Evolutionary conservation across 2,329 filamentous ascomycete genomes (phyloP).

Genomic region (Fusarium ambrosium): DNA sequence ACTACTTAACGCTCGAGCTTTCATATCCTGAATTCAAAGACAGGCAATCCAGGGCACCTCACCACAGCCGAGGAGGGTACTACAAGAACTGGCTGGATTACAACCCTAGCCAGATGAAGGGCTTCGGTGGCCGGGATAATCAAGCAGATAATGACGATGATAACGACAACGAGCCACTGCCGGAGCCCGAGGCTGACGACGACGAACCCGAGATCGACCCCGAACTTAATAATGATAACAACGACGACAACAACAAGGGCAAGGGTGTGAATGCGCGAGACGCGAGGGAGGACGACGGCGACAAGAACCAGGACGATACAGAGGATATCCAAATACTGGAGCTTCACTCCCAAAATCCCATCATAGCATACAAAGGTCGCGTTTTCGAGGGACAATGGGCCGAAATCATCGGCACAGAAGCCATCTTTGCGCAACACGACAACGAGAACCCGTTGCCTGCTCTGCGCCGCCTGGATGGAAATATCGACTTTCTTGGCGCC

Average conservation of each 20-base stretch:
- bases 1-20: conserved; percentile 74
- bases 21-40: conserved; percentile 71
- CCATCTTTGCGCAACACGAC: conserved; percentile 74
- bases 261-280: conserved; percentile 30
- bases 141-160: conserved; percentile 48
- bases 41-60: conserved; percentile 55
- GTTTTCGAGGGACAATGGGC: conserved; percentile 87
- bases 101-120: conserved; percentile 39
- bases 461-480: conserved; percentile 65
- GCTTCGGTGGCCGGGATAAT: conserved; percentile 17
- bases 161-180: conserved; percentile 49
- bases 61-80: conserved; percentile 61
- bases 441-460: conserved; percentile 64
- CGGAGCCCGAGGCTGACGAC: conserved; percentile 54
- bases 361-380: conserved; percentile 83
- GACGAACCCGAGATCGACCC: conserved; percentile 46
- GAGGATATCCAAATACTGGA: conserved; percentile 82
- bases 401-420: conserved; percentile 85
- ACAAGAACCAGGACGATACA: conserved; percentile 30
- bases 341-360: conserved; percentile 80
- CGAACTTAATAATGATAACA: conserved; percentile 40
- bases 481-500: conserved; percentile 79
- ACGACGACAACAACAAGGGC: conserved; percentile 37
- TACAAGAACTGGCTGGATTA: conserved; percentile 58
- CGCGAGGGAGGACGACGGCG: conserved; percentile 28